Base-by-base conservation (phyloP, 2,329 filamentous ascomycete genomes). In the Coniochaeta prunicola region DNA sequence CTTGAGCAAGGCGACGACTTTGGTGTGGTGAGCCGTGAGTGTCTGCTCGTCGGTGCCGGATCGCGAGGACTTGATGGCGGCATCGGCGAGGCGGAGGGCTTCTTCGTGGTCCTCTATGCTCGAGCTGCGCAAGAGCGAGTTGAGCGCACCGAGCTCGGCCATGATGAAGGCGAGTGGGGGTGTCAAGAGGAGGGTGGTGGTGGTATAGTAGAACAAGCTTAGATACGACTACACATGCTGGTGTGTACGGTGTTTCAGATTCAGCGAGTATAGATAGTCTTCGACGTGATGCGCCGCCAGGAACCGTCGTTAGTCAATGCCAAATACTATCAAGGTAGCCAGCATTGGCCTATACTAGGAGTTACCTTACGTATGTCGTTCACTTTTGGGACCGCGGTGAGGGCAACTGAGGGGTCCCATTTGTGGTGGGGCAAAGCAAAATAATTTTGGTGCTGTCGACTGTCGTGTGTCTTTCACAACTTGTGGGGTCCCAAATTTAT, bases 1-100 rank as follows among this genome's bases (percentile, higher is more conserved):
- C 70, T 92, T 91, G 58, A 94, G 79, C 21, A 94, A 80, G 24
- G 90, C 89, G 50, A 93, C 82, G 15, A 88, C 80, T 61, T 88
- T 87, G 36, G 86, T 87, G 70, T 88, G 86, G 38, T 88, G 85
- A 57, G 87, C 86, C 42, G 83, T 76, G 33, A 71, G 36, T 15
- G 36, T 38, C 10, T 38, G 36, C 4, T 38, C 62, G 58, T 65
- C 61, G 63, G 61, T 57, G 60, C 59, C 62, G 61, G 50, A 71
- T 68, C 86, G 87, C 64, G 85, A 82, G 59, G 82, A 79, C 66
- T 84, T 85, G 61, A 88, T 73, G 56, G 84, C 80, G 45, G 82
- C 81, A 67, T 84, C 84, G 68, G 84, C 81, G 56, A 83, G 79
- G 68, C 82, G 79, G 60, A 94, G 83, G 57, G 90, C 77, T 72